These are phyloP conservation scores for Sideroxylon spinosum DNA, from an alignment of 179 eudicot species.

Conservation along the genomic window DNA sequence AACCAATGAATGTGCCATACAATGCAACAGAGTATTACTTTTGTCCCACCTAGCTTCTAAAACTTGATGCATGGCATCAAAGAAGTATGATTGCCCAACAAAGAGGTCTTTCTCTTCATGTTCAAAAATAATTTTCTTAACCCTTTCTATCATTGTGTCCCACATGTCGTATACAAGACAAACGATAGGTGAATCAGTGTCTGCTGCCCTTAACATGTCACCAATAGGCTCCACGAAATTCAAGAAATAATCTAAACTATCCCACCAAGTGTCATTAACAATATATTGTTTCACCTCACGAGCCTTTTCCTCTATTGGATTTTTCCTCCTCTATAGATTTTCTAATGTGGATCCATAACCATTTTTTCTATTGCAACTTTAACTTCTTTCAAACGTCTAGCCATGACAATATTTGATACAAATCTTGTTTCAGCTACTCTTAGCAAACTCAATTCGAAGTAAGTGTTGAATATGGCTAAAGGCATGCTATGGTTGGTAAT, in stretches of 20 bases:
- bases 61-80: slow-evolving; percentile 3
- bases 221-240: not conserved
- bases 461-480: no score
- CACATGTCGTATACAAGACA: not conserved
- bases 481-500: slow-evolving; percentile 7
- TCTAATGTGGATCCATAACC: no score
- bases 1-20: slow-evolving; percentile 7
- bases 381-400: no score
- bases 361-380: no score
- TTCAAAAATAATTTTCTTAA: not conserved
- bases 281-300: not conserved
- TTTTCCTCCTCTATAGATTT: not conserved
- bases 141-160: slow-evolving; percentile 15
- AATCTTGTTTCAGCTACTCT: no score
- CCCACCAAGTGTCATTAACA: not conserved
- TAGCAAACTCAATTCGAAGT: no score
- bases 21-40: not conserved
- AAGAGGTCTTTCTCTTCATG: not conserved
- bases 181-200: not conserved
- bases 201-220: not conserved
- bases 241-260: not conserved
- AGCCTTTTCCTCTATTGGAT: not conserved
- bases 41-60: not conserved
- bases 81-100: not conserved
- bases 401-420: no score